A percentile compares a stretch with the other conserved stretches of the same genome.
Evolutionary conservation across 305 asterid species (phyloP).

Genomic region (Rubia occidens): DNA sequence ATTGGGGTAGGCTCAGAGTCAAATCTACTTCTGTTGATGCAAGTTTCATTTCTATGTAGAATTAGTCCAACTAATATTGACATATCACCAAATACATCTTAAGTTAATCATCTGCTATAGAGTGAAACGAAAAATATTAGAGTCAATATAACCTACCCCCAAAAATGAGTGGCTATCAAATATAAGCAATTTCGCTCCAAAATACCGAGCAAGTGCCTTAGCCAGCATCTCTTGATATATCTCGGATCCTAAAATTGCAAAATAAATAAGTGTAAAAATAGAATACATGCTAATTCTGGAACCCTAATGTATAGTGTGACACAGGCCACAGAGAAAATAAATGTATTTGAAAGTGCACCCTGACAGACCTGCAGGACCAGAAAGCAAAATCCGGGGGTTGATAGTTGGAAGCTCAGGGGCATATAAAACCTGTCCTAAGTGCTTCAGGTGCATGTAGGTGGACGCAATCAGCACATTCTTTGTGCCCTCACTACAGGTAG

Average conservation of each 20-base stretch:
- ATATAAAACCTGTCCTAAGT: slow-evolving; percentile 53
- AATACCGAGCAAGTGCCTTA: slow-evolving; percentile 75
- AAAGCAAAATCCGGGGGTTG: slow-evolving; percentile 76
- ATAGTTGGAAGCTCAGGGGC: slow-evolving; percentile 69
- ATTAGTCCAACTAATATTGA: neutral
- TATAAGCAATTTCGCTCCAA: slow-evolving; percentile 76
- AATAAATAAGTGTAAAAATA: slow-evolving; percentile 15
- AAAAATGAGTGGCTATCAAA: slow-evolving; percentile 62
- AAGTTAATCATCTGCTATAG: neutral
- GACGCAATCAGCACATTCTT: slow-evolving; percentile 75
- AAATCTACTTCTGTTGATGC: neutral
- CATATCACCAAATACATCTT: neutral
- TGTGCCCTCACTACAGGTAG: slow-evolving; percentile 67
- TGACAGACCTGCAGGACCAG: slow-evolving; percentile 80
- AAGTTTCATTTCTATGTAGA: neutral
- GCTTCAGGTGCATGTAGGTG: slow-evolving; percentile 75
- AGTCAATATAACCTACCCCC: slow-evolving; percentile 44
- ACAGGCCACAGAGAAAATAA: neutral
- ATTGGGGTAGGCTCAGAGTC: neutral
- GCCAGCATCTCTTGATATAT: slow-evolving; percentile 88
- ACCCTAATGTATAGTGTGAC: neutral
- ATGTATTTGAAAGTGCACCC: neutral
- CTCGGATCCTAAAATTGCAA: slow-evolving; percentile 54
- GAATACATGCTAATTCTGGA: slow-evolving; percentile 1
- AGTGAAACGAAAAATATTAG: neutral